These are phyloP conservation scores for Daldinia concentrica DNA, from an alignment of 495 filamentous ascomycete genomes.

Conservation along the genomic window DNA sequence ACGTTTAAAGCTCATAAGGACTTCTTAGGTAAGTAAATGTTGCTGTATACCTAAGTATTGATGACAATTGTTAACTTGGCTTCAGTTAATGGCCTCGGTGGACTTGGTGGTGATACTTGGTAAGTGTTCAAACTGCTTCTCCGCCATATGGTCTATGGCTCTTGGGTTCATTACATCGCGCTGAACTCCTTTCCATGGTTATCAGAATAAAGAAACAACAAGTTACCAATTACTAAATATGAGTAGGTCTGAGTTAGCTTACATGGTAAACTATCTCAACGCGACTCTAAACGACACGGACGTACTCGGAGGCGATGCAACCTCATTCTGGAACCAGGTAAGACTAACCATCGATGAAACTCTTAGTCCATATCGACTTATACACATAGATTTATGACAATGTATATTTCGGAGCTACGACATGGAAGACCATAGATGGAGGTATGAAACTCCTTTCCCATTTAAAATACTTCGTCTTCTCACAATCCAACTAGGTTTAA, in stretches of 20 bases:
- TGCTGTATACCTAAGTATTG: constrained; percentile 14
- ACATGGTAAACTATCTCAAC: constrained; percentile 66
- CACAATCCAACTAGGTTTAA: constrained; percentile 53
- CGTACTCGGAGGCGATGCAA: constrained; percentile 43
- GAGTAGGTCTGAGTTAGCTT: constrained; percentile 66
- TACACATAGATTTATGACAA: constrained; percentile 53
- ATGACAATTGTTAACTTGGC: constrained; percentile 30
- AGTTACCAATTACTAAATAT: neutral
- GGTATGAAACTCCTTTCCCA: constrained; percentile 19
- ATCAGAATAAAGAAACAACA: constrained; percentile 35
- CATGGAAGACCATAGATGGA: constrained; percentile 73
- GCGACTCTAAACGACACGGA: constrained; percentile 65
- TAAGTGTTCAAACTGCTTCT: constrained; percentile 3
- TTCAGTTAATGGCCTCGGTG: constrained; percentile 47
- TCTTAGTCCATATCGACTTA: neutral
- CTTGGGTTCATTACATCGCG: neutral
- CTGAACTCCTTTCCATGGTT: neutral
- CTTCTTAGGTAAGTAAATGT: constrained; percentile 46
- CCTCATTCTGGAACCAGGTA: constrained; percentile 50
- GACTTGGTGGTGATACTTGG: constrained; percentile 48
- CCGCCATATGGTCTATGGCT: neutral
- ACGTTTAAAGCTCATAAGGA: constrained; percentile 71
- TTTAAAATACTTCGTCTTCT: neutral
- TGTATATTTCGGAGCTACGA: constrained; percentile 67
- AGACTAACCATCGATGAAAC: constrained; percentile 2